Percentiles rank a stretch among this genome's conserved stretches.
phyloP scores from a whole-genome alignment of 495 filamentous ascomycete species.

The Hypoxylon fuscum region DNA sequence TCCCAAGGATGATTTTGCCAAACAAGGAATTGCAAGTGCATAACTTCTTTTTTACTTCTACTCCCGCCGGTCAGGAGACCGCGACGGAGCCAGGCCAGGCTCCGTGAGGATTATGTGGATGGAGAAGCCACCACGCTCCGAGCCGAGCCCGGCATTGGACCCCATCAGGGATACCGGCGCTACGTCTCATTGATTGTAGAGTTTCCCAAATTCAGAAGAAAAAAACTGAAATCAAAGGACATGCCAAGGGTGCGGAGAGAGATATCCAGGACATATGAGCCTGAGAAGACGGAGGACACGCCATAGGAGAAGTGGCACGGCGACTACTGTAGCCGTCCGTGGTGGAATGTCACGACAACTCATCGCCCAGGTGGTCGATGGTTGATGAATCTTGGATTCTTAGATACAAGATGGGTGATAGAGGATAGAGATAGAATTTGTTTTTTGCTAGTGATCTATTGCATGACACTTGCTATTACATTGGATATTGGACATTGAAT shows the following conservation, averaged over 20 bases:
- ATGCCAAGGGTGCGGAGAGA: conserved; percentile 28
- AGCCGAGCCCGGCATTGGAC: conserved; percentile 40
- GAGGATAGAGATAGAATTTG: conserved; percentile 6
- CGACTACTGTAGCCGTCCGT: conserved; percentile 11
- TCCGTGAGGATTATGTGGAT: conserved; percentile 22
- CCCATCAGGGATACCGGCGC: conserved; percentile 23
- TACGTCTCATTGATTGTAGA: conserved; percentile 39
- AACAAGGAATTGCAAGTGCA: conserved; percentile 45
- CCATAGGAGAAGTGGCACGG: conserved; percentile 11
- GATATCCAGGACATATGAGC: conserved; percentile 26
- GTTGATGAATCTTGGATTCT: conserved; percentile 11
- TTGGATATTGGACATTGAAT: conserved; percentile 11
- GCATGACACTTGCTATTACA: conserved; percentile 10
- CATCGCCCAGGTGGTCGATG: conserved; percentile 17
- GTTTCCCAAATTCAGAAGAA: conserved; percentile 17
- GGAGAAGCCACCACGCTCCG: conserved; percentile 30
- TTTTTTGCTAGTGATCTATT: conserved; percentile 18
- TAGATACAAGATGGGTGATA: conserved; percentile 7
- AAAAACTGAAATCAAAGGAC: conserved; percentile 25
- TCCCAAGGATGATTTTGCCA: conserved; percentile 26
- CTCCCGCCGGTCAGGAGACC: conserved; percentile 38
- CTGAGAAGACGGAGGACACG: conserved; percentile 29
- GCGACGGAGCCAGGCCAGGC: conserved; percentile 27
- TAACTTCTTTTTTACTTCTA: conserved; percentile 17
- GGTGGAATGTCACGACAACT: conserved; percentile 11